These are phyloP conservation scores for Senna tora DNA, from an alignment of 306 rosid genomes.

Conservation along the genomic window DNA sequence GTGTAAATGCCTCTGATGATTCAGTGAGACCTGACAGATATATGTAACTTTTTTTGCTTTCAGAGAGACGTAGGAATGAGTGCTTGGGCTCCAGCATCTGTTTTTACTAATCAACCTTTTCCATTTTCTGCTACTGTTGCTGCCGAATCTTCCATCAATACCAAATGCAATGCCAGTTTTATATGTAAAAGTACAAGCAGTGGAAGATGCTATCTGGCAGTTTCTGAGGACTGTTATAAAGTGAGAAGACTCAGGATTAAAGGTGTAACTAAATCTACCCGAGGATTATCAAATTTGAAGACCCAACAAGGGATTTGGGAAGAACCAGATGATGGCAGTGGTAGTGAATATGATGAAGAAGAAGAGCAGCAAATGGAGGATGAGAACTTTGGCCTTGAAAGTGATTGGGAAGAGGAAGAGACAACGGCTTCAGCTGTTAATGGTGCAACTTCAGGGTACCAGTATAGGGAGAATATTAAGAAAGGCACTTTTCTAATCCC, in stretches of 20 bases:
- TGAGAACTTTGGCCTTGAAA: conserved; percentile 39
- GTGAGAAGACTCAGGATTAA: conserved; percentile 43
- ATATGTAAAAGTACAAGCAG: conserved; percentile 33
- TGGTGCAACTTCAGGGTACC: conserved; percentile 41
- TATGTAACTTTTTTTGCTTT: conserved; percentile 32
- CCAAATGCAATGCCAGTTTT: conserved; percentile 37
- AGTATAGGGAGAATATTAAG: conserved; percentile 56
- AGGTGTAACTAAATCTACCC: conserved; percentile 38
- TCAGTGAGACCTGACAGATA: conserved; percentile 2
- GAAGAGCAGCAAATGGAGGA: conserved; percentile 55
- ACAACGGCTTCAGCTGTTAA: conserved; percentile 41
- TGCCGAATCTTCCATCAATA: conserved; percentile 32
- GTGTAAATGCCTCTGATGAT: background rate
- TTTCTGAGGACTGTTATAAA: conserved; percentile 29
- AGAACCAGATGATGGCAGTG: conserved; percentile 73
- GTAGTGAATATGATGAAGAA: conserved; percentile 59
- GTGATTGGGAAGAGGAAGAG: conserved; percentile 66
- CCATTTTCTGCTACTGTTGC: conserved; percentile 36
- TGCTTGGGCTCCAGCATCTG: conserved; percentile 45
- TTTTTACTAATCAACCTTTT: conserved; percentile 37
- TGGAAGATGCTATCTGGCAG: conserved; percentile 29
- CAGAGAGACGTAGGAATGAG: conserved; percentile 47
- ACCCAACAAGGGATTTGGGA: conserved; percentile 65
- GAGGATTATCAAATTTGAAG: conserved; percentile 33
- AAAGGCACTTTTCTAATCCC: conserved; percentile 56